phyloP scores from a whole-genome alignment of 2,329 filamentous ascomycete species.

The Alternaria conjuncta region DNA sequence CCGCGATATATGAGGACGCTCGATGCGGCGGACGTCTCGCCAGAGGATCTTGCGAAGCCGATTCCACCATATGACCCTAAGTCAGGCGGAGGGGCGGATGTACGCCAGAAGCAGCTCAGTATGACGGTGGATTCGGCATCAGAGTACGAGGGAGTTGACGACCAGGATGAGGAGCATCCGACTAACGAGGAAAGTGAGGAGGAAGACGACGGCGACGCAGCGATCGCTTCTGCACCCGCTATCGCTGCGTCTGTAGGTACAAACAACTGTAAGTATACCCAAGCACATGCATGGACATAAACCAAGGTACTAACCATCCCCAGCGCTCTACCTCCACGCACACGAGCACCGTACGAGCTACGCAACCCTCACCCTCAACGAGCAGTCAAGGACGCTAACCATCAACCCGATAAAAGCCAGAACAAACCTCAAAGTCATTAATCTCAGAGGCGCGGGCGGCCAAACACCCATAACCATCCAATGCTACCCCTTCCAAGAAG shows the following conservation, averaged over 20 bases:
- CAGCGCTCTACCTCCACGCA: not conserved
- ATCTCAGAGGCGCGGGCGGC: not conserved
- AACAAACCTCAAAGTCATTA: accelerated
- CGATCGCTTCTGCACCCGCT: not conserved
- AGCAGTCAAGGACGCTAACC: accelerated
- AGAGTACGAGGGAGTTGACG: too few species aligned
- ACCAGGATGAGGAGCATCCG: too few species aligned
- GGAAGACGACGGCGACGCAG: not conserved
- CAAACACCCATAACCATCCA: not conserved
- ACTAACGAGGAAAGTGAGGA: not conserved
- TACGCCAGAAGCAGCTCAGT: too few species aligned
- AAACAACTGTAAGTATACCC: not conserved
- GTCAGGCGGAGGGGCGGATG: too few species aligned
- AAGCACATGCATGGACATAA: too few species aligned
- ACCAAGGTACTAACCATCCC: not conserved
- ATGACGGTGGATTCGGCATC: too few species aligned
- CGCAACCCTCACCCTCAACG: not conserved
- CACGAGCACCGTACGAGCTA: not conserved
- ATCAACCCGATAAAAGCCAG: not conserved
- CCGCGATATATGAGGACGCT: too few species aligned
- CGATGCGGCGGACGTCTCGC: accelerated
- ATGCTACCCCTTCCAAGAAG: not conserved
- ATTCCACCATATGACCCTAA: too few species aligned
- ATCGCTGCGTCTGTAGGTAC: not conserved
- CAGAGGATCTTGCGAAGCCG: too few species aligned